Base-by-base conservation (phyloP, 306 rosid genomes). In the Medicago lupulina region DNA sequence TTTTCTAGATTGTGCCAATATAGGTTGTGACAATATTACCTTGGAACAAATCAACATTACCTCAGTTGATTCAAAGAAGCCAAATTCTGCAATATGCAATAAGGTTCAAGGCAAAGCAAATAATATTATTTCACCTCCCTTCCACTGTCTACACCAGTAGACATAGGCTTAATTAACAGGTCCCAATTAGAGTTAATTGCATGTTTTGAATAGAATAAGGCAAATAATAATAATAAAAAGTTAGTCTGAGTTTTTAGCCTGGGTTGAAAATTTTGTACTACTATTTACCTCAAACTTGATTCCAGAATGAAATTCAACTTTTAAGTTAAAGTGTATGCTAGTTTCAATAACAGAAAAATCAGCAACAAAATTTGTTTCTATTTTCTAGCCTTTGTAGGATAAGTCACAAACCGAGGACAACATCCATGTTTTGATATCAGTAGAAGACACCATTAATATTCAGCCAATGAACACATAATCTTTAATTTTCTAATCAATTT, bases 1-100 rank as follows among this genome's bases (percentile, higher is more conserved):
- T 16, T 54, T 65, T 4, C 10, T 83, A 36, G 79, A 83, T 36
- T 83, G 86, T 71, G 83, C 81, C 6, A 6, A 39, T 10, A 66
- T 75, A 2, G 79, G 81, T 14, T 83, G 86, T 21, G 70, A 14
- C 13, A 55, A 74, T 50, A 44, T 83, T 62, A 55, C 7, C 6
- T 21, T 79, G 43, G 15, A 14, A 1, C 25, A 79, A 1, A 75
- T 83, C 70, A 57, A 46, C 23, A 54, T 83, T 16, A 54, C 25
- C 16, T 70, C 86, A 39, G n/a, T 55, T 15, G 46, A 83, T 75
- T 83, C 78, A 13, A 36, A 9, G 4, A 79, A 55, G 23, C 60
- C 81, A 23, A 75, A 68, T 40, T 14, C 60, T 13, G 38, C 68
- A 46, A 58, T n/a, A n/a, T 77, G 85, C 79, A 67, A 77, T 49